Evolutionary conservation across 257 asterid species (phyloP).

Genomic region (Solanum arcanum): DNA sequence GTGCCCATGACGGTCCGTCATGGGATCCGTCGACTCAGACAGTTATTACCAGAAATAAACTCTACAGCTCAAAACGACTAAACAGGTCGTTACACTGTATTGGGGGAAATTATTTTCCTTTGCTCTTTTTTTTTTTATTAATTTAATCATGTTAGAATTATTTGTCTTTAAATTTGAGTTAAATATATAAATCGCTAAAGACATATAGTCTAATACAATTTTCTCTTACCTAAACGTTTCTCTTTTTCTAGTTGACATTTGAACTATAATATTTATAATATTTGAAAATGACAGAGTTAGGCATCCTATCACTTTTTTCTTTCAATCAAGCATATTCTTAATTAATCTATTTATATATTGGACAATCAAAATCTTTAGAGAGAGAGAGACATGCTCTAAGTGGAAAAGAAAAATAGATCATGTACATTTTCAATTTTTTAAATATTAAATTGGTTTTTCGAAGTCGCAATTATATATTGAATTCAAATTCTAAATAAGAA

Average conservation of each 20-base stretch:
- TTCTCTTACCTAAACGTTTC: background rate
- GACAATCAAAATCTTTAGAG: background rate
- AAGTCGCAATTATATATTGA: background rate
- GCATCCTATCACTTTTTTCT: background rate
- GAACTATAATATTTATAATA: background rate
- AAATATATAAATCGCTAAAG: background rate
- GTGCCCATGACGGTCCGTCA: no score
- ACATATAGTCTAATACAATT: background rate
- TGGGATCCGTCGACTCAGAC: no score
- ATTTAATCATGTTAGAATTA: background rate
- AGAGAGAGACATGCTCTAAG: background rate
- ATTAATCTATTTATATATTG: background rate
- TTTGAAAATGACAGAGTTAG: background rate
- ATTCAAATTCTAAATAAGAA: background rate
- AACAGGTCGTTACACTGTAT: background rate
- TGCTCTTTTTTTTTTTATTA: background rate
- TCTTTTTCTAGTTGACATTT: background rate
- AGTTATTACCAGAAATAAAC: no score
- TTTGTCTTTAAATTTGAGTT: background rate
- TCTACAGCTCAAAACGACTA: no score
- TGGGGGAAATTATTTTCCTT: background rate
- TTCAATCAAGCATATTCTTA: background rate
- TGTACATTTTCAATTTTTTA: no score
- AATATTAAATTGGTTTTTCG: background rate
- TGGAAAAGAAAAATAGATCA: background rate